These are phyloP conservation scores for Phoma sp. DNA, from an alignment of 2,329 filamentous ascomycete species.

Conservation along the genomic window DNA sequence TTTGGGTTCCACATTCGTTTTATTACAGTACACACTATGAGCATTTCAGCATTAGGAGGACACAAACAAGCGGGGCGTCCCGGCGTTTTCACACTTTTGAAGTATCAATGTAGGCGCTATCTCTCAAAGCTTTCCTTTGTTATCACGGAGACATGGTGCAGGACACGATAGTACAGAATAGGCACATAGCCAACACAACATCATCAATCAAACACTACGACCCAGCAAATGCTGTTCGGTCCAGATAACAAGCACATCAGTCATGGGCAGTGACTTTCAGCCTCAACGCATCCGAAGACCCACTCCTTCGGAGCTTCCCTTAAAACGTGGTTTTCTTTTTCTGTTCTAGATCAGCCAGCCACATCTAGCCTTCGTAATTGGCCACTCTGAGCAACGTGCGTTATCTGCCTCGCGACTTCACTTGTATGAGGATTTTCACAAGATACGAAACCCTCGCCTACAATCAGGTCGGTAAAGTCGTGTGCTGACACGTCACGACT, in stretches of 20 bases:
- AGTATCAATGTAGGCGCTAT: neutral
- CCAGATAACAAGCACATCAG: neutral
- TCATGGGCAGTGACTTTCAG: slow-evolving; percentile 10
- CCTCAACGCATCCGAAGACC: slow-evolving; percentile 12
- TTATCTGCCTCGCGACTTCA: slow-evolving; percentile 2
- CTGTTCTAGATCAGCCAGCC: slow-evolving; percentile 14
- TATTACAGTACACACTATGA: slow-evolving; percentile 6
- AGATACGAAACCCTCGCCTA: neutral
- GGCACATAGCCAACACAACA: neutral
- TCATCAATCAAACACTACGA: slow-evolving; percentile 1
- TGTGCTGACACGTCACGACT: slow-evolving; percentile 15
- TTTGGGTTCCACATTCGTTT: slow-evolving; percentile 8
- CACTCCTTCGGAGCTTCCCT: slow-evolving; percentile 3
- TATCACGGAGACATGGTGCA: slow-evolving; percentile 1
- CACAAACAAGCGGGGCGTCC: slow-evolving; percentile 10
- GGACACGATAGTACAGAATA: neutral
- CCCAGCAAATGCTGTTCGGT: slow-evolving; percentile 2
- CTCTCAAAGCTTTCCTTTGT: slow-evolving; percentile 5
- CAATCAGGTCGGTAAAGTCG: neutral
- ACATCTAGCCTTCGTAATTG: slow-evolving; percentile 3
- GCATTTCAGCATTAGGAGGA: slow-evolving; percentile 4
- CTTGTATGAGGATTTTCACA: slow-evolving; percentile 2
- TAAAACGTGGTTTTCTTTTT: slow-evolving; percentile 11
- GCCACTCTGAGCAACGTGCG: neutral
- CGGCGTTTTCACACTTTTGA: slow-evolving; percentile 6